A percentile compares a stretch with the other conserved stretches of the same genome.
phyloP scores from a whole-genome alignment of 1,284 basidiomycete genomes.

The Flammula alnicola region DNA sequence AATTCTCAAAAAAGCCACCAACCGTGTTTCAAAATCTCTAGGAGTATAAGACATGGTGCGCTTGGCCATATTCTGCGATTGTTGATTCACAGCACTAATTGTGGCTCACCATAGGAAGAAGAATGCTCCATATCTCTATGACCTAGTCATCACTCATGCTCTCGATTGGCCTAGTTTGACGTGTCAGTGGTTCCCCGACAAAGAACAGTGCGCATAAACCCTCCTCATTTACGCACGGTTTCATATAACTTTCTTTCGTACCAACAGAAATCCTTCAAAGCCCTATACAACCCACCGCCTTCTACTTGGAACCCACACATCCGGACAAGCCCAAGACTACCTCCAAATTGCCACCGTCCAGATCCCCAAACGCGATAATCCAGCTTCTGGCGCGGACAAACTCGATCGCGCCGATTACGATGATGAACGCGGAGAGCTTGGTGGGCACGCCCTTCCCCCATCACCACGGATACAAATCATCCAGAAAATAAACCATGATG shows the following conservation, averaged over 20 bases:
- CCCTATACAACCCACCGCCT: conserved; percentile 93
- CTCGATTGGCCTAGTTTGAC: conserved; percentile 98
- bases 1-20: conserved; percentile 4
- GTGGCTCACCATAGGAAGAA: conserved; percentile 75
- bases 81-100: conserved; percentile 1
- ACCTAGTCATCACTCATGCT: conserved; percentile 96
- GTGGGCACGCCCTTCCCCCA: conserved; percentile 81
- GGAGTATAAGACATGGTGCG: conserved; percentile 86
- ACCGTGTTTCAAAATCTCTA: conserved; percentile 31
- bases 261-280: conserved; percentile 77
- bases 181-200: conserved; percentile 99
- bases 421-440: conserved; percentile 92
- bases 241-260: not conserved
- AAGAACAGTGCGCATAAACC: conserved; percentile 79
- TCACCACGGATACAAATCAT: conserved; percentile 86
- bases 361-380: conserved; percentile 80
- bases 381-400: conserved; percentile 63
- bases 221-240: not conserved
- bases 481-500: conserved; percentile 95
- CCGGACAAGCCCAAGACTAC: conserved; percentile 93
- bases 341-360: conserved; percentile 96
- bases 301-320: conserved; percentile 97
- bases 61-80: not conserved
- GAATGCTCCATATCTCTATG: conserved; percentile 97
- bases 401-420: conserved; percentile 87